Conservation (phyloP, 352 stramenopile species). For the Hyaloperonospora brassicae region DNA sequence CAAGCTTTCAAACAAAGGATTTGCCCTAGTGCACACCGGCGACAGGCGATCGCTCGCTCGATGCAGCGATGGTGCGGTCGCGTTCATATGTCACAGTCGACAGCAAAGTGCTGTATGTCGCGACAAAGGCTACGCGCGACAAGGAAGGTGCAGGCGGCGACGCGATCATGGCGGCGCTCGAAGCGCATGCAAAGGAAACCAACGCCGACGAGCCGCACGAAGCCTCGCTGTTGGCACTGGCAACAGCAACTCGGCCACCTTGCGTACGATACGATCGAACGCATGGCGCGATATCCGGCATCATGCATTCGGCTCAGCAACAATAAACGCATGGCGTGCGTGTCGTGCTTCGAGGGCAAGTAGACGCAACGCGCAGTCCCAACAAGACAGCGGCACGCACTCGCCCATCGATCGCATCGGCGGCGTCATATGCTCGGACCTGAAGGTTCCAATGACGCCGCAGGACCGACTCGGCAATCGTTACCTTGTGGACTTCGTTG, state of each 20-base stretch:
- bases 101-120: not conserved
- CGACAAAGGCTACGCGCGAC: not conserved
- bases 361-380: not conserved
- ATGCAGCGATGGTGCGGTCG: not conserved
- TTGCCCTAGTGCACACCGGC: not conserved
- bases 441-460: not conserved
- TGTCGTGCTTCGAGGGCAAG: not conserved
- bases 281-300: not conserved
- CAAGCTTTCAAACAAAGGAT: not conserved
- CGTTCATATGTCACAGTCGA: not conserved
- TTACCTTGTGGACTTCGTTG: not conserved
- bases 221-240: not conserved
- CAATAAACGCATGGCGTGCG: not conserved
- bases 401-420: no score
- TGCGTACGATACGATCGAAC: not conserved
- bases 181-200: not conserved
- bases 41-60: not conserved
- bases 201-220: not conserved
- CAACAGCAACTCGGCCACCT: not conserved
- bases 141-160: no score
- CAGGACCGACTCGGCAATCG: not conserved
- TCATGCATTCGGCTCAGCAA: not conserved
- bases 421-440: no score
- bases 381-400: not conserved
- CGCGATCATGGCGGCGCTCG: no score